phyloP scores from a whole-genome alignment of 2,329 filamentous ascomycete species.

The Paecilomyces fulvus region DNA sequence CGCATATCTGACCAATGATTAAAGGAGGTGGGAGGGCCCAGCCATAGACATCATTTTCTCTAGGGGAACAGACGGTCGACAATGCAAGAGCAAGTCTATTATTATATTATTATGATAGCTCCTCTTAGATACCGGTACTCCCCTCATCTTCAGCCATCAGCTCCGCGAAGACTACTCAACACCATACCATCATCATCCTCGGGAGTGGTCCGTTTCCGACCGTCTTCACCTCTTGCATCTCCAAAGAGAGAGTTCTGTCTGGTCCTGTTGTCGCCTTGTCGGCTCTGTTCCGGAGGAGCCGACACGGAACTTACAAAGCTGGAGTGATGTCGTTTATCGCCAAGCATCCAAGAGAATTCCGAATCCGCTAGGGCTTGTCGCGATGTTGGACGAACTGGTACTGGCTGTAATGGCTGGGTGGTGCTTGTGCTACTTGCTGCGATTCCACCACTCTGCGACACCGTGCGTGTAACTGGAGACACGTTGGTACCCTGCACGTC shows the following conservation, averaged over 20 bases:
- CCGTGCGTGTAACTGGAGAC: not conserved
- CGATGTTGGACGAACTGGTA: conserved; percentile 14
- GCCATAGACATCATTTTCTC: not conserved
- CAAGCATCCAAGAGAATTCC: conserved; percentile 45
- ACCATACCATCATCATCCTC: conserved; percentile 31
- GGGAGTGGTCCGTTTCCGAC: conserved; percentile 15
- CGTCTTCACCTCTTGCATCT: conserved; percentile 17
- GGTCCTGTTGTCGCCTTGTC: conserved; percentile 22
- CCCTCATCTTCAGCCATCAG: conserved; percentile 1
- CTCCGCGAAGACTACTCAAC: conserved; percentile 29
- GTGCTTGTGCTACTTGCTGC: not conserved
- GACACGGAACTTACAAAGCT: conserved; percentile 39
- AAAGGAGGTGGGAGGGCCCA: too few species aligned
- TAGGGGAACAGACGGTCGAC: too few species aligned
- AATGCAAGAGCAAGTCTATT: not conserved
- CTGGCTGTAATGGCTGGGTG: conserved; percentile 10
- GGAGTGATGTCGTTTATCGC: conserved; percentile 35
- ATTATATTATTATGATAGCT: not conserved
- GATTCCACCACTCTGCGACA: not conserved
- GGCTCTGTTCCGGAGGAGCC: conserved; percentile 36
- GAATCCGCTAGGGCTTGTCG: conserved; percentile 38
- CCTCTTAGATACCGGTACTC: not conserved
- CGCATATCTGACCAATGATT: too few species aligned
- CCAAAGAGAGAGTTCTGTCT: conserved; percentile 28
- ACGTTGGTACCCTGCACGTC: not conserved